Conservation (phyloP, 345 rosid species). For the Odontarrhena argentea region DNA sequence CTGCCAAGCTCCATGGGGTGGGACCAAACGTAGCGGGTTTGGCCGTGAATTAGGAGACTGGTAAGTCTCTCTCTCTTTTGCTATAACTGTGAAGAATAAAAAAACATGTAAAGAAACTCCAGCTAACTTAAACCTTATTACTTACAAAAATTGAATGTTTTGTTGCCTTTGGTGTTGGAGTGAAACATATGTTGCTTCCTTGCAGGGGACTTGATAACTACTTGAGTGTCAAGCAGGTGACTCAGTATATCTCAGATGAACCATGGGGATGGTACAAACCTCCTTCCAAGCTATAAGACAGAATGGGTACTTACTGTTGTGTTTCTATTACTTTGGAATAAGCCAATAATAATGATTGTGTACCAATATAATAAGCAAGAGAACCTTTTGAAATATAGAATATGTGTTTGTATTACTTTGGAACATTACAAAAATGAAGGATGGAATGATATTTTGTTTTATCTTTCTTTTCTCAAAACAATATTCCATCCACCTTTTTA, state of each 20-base stretch:
- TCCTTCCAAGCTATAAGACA: conserved; percentile 71
- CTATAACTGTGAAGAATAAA: neutral
- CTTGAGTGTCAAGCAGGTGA: conserved; percentile 91
- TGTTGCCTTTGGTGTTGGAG: neutral
- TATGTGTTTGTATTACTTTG: neutral
- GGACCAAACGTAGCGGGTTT: conserved; percentile 91
- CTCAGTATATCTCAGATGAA: conserved; percentile 68
- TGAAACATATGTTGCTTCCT: conserved; percentile 27
- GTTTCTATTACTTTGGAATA: neutral
- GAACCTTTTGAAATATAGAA: conserved; percentile 3
- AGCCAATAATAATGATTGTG: neutral
- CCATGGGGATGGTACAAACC: conserved; percentile 93
- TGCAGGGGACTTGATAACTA: conserved; percentile 93
- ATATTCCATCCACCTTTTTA: conserved; percentile 1
- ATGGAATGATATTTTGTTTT: neutral
- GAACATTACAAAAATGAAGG: neutral
- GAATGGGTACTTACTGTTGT: neutral
- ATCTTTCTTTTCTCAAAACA: conserved; percentile 3
- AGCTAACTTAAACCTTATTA: neutral
- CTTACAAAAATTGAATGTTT: neutral
- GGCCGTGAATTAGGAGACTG: conserved; percentile 99
- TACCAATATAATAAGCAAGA: conserved; percentile 3
- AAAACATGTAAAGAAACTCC: neutral
- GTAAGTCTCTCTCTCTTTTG: conserved; percentile 44
- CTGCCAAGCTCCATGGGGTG: conserved; percentile 99